Evolutionary conservation across 2,329 filamentous ascomycete species (phyloP), one percentile per base, ranked within the genome.

Genomic region (Peltaster fructicola): DNA sequence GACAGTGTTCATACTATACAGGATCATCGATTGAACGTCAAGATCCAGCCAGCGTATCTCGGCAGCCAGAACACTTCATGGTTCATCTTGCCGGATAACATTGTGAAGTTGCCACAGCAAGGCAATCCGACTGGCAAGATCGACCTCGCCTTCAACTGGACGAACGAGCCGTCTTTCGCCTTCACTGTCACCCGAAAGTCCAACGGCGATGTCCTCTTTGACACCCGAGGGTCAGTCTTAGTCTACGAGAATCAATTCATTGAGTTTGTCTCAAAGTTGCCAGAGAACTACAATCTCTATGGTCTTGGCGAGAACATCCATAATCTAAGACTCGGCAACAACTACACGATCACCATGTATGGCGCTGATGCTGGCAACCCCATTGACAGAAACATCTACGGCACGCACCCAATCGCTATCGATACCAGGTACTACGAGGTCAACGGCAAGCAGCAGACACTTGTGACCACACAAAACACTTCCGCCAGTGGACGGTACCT

Each of bases 221-320:
- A 65, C 7, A 81, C 75, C 0, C 50, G 57, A 10, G 70, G 68
- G 4, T 66, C 57, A 2, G 61, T 66, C 7, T 50, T 84, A 8
- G 66, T 84, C 0, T 84, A 68, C 39, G 74, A 81, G 41, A 64
- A 82, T 36, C 77, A 84, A 39, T 84, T 80, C 46, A 65, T 82
- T 20, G 77, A 82, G 38, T 73, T 84, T 35, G 61, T 61, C 4
- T 73, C 70, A 10, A 44, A 58, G 14, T 46, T 81, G 8, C 75
- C 75, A 0, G 60, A 73, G 30, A 63, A 75, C 24, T 81, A 81
- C 49, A 81, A 82, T 34, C 45, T 81, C 0, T 43, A 81, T 32
- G 77, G 77, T 1, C 54, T 84, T 14, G 75, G 74, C 9, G 77
- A 84, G 50, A 64, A 66, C 1, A 77, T 84, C 15, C 73, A 76